Evolutionary conservation across 2,329 filamentous ascomycete species (phyloP).

Genomic region (Pseudogymnoascus sp.): DNA sequence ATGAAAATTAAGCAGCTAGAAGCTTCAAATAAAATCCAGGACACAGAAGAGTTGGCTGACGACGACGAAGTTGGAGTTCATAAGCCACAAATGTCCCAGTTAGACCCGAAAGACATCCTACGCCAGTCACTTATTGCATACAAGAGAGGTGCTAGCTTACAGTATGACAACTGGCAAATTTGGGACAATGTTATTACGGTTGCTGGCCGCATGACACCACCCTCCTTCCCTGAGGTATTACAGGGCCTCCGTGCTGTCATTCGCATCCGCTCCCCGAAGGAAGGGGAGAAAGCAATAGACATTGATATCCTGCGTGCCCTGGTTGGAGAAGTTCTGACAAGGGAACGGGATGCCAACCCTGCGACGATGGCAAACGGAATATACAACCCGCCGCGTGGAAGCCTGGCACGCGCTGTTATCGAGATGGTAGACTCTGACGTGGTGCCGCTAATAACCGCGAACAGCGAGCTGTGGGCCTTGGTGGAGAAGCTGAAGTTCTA

Average conservation of each 20-base stretch:
- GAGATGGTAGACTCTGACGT: slow-evolving; percentile 68
- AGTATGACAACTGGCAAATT: slow-evolving; percentile 82
- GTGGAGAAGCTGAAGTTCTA: slow-evolving; percentile 67
- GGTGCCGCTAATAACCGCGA: slow-evolving; percentile 75
- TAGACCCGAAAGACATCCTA: slow-evolving; percentile 42
- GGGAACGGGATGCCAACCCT: slow-evolving; percentile 32
- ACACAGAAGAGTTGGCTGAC: slow-evolving; percentile 25
- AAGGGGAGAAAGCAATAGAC: slow-evolving; percentile 75
- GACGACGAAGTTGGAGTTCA: slow-evolving; percentile 22
- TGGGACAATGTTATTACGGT: slow-evolving; percentile 96
- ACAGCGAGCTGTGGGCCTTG: slow-evolving; percentile 69
- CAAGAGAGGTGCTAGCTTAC: slow-evolving; percentile 76
- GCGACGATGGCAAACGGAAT: slow-evolving; percentile 22
- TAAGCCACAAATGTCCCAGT: slow-evolving; percentile 9
- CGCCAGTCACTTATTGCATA: slow-evolving; percentile 75
- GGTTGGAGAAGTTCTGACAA: slow-evolving; percentile 60
- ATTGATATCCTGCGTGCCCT: slow-evolving; percentile 63
- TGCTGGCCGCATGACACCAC: slow-evolving; percentile 68
- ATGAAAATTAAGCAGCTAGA: slow-evolving; percentile 26
- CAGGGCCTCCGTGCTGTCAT: slow-evolving; percentile 69
- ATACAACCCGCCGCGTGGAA: slow-evolving; percentile 47
- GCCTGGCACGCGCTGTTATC: slow-evolving; percentile 55
- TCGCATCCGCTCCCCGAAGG: slow-evolving; percentile 56
- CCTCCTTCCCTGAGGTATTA: slow-evolving; percentile 68
- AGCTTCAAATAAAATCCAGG: slow-evolving; percentile 15